Base-by-base conservation (phyloP, 2,329 filamentous ascomycete genomes). In the Phoma herbarum region DNA sequence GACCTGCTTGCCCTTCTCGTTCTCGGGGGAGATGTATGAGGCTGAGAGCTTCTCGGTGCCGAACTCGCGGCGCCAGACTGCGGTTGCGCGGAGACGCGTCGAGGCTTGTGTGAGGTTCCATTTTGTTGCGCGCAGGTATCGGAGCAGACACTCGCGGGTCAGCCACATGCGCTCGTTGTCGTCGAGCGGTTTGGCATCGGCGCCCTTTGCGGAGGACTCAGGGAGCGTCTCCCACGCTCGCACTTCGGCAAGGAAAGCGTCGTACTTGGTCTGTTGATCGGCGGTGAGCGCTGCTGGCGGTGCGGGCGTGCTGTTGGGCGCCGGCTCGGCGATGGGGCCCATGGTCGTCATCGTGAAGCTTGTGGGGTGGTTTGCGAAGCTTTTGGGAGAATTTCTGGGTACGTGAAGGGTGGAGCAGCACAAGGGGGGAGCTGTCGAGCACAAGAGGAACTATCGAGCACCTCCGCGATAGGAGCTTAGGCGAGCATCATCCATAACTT, bases 1-100 rank as follows among this genome's bases (percentile, higher is more conserved):
- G 57, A 97, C 84, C 78, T 98, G 94, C 83, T 99, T 99, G 66
- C 95, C 95, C 10, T 94, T 98, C 81, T 94, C 93, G 77, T 97
- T 96, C 82, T 99, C 95, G 12, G 91, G 88, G 1, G 90, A 92
- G 71, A 98, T 94, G 79, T 96, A 90, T 9, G 97, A 93, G 10
- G 90, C 83, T 0, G 92, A 93, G 72, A 93, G 86, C 55, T 79
- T 74, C 52, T 85, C 88, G 57, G 96, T 83, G 46, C 92, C 93
- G 73, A 96, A 99, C 73, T 97, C 93, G 55, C 94, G 86, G 45
- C 95, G 88, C 95, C 95, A 99, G 60, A 86, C 85, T 57, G 98
- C 80, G 0, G 94, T 97, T 43, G 86, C 86, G 66, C 89, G 87
- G 39, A 98, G 79, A n/a, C 95, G 90, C 74, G 89, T 90, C 66